These are phyloP conservation scores for Sclerospora graminicola DNA, from an alignment of 352 stramenopile species.

Conservation along the genomic window DNA sequence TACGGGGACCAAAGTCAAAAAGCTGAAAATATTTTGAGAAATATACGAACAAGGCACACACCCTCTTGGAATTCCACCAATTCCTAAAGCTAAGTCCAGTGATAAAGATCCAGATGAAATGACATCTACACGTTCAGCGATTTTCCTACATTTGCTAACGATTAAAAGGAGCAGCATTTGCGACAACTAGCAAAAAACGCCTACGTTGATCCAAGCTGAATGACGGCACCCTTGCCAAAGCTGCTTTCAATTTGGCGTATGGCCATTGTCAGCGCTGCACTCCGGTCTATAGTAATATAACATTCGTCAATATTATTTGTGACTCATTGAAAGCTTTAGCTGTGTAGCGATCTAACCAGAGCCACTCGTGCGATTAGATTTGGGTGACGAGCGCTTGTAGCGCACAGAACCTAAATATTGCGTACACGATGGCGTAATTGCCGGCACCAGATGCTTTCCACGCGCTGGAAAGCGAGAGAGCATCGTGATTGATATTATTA, in stretches of 20 bases:
- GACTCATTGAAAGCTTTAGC: neutral
- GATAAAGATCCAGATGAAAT: constrained; percentile 92
- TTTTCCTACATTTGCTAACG: constrained; percentile 35
- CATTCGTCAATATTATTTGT: neutral
- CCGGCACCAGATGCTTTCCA: constrained; percentile 2
- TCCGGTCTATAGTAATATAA: constrained; percentile 38
- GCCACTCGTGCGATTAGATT: constrained; percentile 12
- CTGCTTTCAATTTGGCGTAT: constrained; percentile 93
- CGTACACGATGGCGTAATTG: neutral
- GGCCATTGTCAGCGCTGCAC: constrained; percentile 88
- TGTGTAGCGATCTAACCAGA: constrained; percentile 4
- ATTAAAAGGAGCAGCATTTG: neutral
- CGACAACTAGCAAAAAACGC: neutral
- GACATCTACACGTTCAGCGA: constrained; percentile 86
- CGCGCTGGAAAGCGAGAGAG: constrained; percentile 9
- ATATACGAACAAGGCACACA: constrained; percentile 11
- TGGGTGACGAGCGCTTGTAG: constrained; percentile 25
- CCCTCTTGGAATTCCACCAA: constrained; percentile 92
- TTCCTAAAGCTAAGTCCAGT: constrained; percentile 84
- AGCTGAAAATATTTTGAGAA: constrained; percentile 6
- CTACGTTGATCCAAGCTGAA: constrained; percentile 91
- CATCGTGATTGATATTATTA: constrained; percentile 7
- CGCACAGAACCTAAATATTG: constrained; percentile 13
- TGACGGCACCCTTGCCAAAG: constrained; percentile 94
- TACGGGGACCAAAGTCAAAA: constrained; percentile 13